These are phyloP conservation scores for Torulaspora franciscae DNA, from an alignment of 805 yeast species.

Conservation along the genomic window DNA sequence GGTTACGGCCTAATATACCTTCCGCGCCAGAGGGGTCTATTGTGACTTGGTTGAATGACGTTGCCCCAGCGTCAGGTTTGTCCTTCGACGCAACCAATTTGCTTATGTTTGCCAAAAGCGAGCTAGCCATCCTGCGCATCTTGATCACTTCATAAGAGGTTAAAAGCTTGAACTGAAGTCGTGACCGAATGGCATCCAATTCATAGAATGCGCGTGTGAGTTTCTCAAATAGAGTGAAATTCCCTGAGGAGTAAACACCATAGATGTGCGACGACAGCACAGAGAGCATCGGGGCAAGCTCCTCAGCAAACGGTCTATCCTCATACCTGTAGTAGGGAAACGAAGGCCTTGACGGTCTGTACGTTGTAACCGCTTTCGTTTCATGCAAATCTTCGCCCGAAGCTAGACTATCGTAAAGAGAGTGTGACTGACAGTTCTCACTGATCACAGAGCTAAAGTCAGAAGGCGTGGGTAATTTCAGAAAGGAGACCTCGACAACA, in stretches of 20 bases:
- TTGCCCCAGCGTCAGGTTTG: slow-evolving; percentile 27
- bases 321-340: slow-evolving; percentile 50
- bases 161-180: slow-evolving; percentile 45
- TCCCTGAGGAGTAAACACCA: slow-evolving; percentile 66
- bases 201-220: slow-evolving; percentile 50
- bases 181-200: slow-evolving; percentile 54
- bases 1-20: slow-evolving; percentile 61
- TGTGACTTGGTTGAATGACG: slow-evolving; percentile 14
- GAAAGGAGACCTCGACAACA: slow-evolving; percentile 33
- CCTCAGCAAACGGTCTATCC: slow-evolving; percentile 46
- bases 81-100: slow-evolving; percentile 52
- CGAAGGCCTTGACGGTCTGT: slow-evolving; percentile 43
- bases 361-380: not conserved
- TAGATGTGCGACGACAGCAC: slow-evolving; percentile 60
- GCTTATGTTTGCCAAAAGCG: slow-evolving; percentile 52
- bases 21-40: slow-evolving; percentile 60
- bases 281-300: slow-evolving; percentile 52
- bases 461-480: slow-evolving; percentile 30
- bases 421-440: slow-evolving; percentile 25
- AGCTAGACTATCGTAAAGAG: slow-evolving; percentile 34
- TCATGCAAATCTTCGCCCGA: not conserved
- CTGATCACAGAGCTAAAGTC: slow-evolving; percentile 18
- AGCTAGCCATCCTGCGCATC: slow-evolving; percentile 49
- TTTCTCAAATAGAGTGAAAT: slow-evolving; percentile 56
- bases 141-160: slow-evolving; percentile 49